phyloP scores from a whole-genome alignment of 202 grass and related monocot species.

The Cymbopogon flexuosus region DNA sequence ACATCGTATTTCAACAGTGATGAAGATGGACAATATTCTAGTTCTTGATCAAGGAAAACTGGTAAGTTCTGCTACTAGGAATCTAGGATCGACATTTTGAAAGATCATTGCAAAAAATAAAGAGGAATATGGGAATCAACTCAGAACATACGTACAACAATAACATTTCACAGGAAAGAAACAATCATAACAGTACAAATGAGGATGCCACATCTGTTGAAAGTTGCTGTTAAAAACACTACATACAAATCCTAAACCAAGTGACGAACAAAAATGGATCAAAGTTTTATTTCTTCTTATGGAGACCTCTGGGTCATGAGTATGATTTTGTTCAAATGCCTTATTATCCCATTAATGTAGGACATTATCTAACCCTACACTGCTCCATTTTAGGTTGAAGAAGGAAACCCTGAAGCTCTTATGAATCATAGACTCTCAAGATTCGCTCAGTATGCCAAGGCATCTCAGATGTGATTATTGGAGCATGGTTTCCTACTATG shows the following conservation, averaged over 20 bases:
- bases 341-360: neutral
- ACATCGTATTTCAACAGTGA: slow-evolving; percentile 81
- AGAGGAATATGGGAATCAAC: neutral
- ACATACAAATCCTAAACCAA: neutral
- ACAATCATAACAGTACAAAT: neutral
- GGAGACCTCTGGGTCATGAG: neutral
- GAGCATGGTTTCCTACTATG: neutral
- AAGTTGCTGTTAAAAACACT: neutral
- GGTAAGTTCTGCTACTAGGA: slow-evolving; percentile 34
- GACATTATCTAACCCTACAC: slow-evolving; percentile 4
- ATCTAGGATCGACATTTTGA: slow-evolving; percentile 24
- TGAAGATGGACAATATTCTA: slow-evolving; percentile 79
- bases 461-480: slow-evolving; percentile 55
- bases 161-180: neutral
- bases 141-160: neutral
- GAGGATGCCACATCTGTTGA: neutral
- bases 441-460: slow-evolving; percentile 71
- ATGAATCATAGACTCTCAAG: slow-evolving; percentile 47
- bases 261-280: neutral
- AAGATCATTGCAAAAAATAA: neutral
- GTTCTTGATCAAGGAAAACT: slow-evolving; percentile 77
- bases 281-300: too few species aligned
- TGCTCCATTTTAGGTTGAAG: slow-evolving; percentile 60
- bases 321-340: neutral
- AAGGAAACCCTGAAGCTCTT: slow-evolving; percentile 68